Percentiles rank a stretch among this genome's conserved stretches.
Evolutionary conservation across 2,329 filamentous ascomycete genomes (phyloP).

Genomic region (Aplosporella prunicola): DNA sequence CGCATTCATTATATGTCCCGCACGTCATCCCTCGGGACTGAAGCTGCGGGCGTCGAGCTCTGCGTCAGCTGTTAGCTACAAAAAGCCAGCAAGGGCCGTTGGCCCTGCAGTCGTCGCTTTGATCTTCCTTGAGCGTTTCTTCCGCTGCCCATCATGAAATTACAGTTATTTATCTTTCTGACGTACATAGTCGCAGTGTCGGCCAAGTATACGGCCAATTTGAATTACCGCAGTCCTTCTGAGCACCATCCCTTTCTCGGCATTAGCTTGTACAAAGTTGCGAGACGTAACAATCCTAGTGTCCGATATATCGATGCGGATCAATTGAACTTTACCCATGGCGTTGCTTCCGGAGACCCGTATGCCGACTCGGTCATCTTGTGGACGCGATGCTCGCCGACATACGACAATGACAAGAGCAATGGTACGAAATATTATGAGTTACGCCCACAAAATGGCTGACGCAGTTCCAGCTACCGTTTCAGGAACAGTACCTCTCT

Average conservation of each 20-base stretch:
- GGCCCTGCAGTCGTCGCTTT: no score
- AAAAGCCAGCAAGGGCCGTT: no score
- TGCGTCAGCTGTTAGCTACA: no score
- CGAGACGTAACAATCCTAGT: conserved; percentile 41
- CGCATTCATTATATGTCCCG: no score
- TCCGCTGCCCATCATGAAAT: no score
- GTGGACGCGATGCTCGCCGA: conserved; percentile 32
- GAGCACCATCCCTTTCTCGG: conserved; percentile 51
- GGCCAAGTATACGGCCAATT: conserved; percentile 30
- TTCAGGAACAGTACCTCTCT: conserved; percentile 42
- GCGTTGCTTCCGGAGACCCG: conserved; percentile 33
- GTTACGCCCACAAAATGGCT: neutral
- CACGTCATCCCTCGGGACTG: no score
- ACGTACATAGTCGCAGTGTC: no score
- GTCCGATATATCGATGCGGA: conserved; percentile 24
- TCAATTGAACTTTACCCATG: conserved; percentile 55
- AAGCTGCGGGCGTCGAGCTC: no score
- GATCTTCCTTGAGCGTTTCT: no score
- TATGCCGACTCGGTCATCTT: conserved; percentile 31
- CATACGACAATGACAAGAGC: conserved; percentile 21
- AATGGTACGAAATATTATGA: conserved; percentile 15
- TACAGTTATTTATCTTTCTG: no score
- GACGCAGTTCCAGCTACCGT: conserved; percentile 28
- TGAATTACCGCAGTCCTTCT: conserved; percentile 58
- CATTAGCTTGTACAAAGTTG: conserved; percentile 50